These are phyloP conservation scores for Penicillium sp. DNA, from an alignment of 2,329 filamentous ascomycete genomes.

Conservation along the genomic window DNA sequence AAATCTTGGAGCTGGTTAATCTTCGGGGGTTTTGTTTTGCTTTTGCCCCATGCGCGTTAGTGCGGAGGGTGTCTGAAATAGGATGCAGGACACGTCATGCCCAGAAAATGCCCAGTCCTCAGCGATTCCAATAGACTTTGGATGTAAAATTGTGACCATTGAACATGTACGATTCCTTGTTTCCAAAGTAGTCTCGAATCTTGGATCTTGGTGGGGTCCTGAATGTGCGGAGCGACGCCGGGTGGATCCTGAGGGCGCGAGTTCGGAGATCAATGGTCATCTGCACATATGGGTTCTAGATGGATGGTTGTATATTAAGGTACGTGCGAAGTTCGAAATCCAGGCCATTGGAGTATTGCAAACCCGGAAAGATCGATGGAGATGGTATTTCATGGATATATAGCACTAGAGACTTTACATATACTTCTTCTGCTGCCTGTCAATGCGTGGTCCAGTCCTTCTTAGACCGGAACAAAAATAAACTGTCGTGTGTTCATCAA, in stretches of 20 bases:
- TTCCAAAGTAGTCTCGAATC: background rate
- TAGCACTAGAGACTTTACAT: constrained; percentile 7
- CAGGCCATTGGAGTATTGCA: too few relatives aligned
- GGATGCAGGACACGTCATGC: background rate
- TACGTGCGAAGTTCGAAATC: too few relatives aligned
- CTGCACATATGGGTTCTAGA: too few relatives aligned
- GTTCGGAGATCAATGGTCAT: background rate
- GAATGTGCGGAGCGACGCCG: background rate
- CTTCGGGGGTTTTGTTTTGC: constrained; percentile 20
- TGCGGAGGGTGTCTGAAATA: constrained; percentile 4
- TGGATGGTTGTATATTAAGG: too few relatives aligned
- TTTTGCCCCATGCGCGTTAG: constrained; percentile 22
- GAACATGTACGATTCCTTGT: background rate
- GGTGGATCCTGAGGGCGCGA: background rate
- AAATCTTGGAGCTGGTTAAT: constrained; percentile 2
- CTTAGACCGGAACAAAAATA: constrained; percentile 13
- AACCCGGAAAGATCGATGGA: background rate
- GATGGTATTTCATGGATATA: constrained; percentile 4
- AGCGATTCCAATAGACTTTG: background rate
- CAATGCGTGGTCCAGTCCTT: constrained; percentile 12
- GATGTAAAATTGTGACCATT: too few relatives aligned
- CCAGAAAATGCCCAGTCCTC: background rate
- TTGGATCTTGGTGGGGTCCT: background rate
- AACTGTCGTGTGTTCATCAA: constrained; percentile 17
- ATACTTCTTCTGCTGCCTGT: constrained; percentile 3